Evolutionary conservation across 805 yeast genomes (phyloP).

Genomic region (Teunomyces atbi): DNA sequence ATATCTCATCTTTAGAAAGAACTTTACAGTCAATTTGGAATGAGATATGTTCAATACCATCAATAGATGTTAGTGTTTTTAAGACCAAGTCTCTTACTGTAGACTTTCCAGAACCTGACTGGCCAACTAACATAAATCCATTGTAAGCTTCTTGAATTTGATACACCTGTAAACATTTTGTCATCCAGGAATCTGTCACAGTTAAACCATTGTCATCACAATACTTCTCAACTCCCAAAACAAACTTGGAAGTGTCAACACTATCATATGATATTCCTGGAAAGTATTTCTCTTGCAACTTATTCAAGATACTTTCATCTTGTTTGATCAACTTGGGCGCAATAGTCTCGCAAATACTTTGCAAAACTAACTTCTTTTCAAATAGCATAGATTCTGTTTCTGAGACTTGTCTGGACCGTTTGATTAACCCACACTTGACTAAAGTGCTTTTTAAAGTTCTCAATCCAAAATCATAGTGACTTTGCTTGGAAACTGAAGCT

Average conservation of each 20-base stretch:
- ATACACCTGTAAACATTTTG: constrained; percentile 59
- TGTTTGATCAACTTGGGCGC: constrained; percentile 60
- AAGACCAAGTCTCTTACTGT: constrained; percentile 50
- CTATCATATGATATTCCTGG: constrained; percentile 17
- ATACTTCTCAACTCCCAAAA: constrained; percentile 18
- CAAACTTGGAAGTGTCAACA: constrained; percentile 24
- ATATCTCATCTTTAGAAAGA: constrained; percentile 59
- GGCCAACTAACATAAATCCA: constrained; percentile 81
- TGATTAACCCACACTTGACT: constrained; percentile 52
- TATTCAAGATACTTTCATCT: constrained; percentile 48
- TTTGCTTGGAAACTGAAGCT: constrained; percentile 46
- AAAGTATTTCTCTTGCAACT: constrained; percentile 22
- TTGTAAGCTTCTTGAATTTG: constrained; percentile 63
- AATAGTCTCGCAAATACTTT: constrained; percentile 59
- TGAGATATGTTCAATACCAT: constrained; percentile 34
- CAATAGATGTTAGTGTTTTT: constrained; percentile 33
- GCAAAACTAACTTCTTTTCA: constrained; percentile 40
- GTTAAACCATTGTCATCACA: constrained; percentile 32
- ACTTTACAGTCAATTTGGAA: constrained; percentile 74
- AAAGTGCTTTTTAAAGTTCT: constrained; percentile 74
- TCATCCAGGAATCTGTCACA: constrained; percentile 43
- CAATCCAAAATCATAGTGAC: constrained; percentile 88
- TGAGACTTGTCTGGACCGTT: constrained; percentile 16
- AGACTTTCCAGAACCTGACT: constrained; percentile 74
- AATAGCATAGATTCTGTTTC: constrained; percentile 3